Evolutionary conservation across 2,329 filamentous ascomycete species (phyloP).

Genomic region (Monilinia vaccinii-corymbosi): DNA sequence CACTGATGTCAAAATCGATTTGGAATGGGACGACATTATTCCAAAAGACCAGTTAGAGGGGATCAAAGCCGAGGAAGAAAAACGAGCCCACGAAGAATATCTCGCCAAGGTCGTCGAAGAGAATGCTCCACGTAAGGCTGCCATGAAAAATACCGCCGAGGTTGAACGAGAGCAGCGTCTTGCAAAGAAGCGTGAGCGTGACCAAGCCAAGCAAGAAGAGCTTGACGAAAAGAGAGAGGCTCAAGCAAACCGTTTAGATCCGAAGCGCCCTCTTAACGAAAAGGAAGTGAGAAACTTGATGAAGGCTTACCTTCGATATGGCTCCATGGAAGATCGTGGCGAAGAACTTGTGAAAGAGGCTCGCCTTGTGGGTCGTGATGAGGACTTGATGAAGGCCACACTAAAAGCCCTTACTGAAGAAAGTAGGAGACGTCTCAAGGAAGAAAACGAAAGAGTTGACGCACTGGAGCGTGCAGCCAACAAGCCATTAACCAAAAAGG

Average conservation of each 20-base stretch:
- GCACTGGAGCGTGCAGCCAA: slow-evolving; percentile 61
- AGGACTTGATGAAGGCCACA: slow-evolving; percentile 66
- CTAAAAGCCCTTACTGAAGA: slow-evolving; percentile 60
- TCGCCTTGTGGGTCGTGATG: slow-evolving; percentile 72
- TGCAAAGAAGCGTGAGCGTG: slow-evolving; percentile 56
- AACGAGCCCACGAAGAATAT: slow-evolving; percentile 73
- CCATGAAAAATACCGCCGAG: slow-evolving; percentile 46
- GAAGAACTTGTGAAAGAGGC: slow-evolving; percentile 85
- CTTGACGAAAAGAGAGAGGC: slow-evolving; percentile 56
- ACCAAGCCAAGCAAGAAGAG: slow-evolving; percentile 61
- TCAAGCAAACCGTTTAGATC: slow-evolving; percentile 67
- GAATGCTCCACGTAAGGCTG: slow-evolving; percentile 70
- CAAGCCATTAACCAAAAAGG: slow-evolving; percentile 86
- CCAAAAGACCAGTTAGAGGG: slow-evolving; percentile 84
- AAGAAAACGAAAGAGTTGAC: slow-evolving; percentile 56
- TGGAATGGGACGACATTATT: slow-evolving; percentile 98
- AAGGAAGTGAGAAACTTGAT: slow-evolving; percentile 92
- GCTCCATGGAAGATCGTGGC: slow-evolving; percentile 77
- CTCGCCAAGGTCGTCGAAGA: slow-evolving; percentile 75
- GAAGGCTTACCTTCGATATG: slow-evolving; percentile 82
- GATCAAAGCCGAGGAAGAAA: slow-evolving; percentile 83
- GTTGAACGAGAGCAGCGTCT: slow-evolving; percentile 56
- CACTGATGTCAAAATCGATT: slow-evolving; percentile 93
- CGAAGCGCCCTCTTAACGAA: slow-evolving; percentile 79
- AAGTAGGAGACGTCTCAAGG: slow-evolving; percentile 63